Evolutionary conservation across 257 asterid genomes (phyloP).

Genomic region (Eustoma russellianum): DNA sequence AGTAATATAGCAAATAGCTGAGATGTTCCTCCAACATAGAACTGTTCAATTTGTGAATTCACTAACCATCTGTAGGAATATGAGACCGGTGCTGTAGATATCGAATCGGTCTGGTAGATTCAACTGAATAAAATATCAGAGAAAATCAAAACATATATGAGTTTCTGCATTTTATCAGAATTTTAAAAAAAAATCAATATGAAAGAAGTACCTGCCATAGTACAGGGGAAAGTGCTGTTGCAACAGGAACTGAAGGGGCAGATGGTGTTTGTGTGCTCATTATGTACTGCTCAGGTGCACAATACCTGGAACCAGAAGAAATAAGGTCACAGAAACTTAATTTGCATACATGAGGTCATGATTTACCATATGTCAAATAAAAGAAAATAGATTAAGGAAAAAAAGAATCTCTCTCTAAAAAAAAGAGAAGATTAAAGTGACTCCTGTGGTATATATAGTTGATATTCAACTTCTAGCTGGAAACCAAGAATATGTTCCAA

Average conservation of each 20-base stretch:
- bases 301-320: constrained; percentile 41
- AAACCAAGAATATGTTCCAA: neutral
- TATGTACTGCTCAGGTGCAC: constrained; percentile 98
- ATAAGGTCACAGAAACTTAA: neutral
- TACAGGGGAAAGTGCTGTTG: constrained; percentile 92
- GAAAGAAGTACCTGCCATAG: constrained; percentile 71
- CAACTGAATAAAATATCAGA: constrained; percentile 42
- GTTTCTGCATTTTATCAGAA: neutral
- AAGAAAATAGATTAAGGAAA: neutral
- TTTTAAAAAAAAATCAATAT: constrained; percentile 1
- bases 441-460: no score
- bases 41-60: neutral
- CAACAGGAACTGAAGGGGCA: constrained; percentile 95
- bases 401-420: neutral
- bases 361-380: neutral
- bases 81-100: constrained; percentile 81
- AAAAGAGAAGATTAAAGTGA: no score
- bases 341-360: neutral
- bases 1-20: no score
- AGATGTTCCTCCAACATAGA: no score
- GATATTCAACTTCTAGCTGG: no score
- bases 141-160: constrained; percentile 7
- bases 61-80: constrained; percentile 86
- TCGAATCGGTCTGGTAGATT: constrained; percentile 89
- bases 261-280: constrained; percentile 99